A percentile compares a stretch with the other conserved stretches of the same genome.
Evolutionary conservation across 2,329 filamentous ascomycete species (phyloP).

Genomic region (Neonectria ditissima): DNA sequence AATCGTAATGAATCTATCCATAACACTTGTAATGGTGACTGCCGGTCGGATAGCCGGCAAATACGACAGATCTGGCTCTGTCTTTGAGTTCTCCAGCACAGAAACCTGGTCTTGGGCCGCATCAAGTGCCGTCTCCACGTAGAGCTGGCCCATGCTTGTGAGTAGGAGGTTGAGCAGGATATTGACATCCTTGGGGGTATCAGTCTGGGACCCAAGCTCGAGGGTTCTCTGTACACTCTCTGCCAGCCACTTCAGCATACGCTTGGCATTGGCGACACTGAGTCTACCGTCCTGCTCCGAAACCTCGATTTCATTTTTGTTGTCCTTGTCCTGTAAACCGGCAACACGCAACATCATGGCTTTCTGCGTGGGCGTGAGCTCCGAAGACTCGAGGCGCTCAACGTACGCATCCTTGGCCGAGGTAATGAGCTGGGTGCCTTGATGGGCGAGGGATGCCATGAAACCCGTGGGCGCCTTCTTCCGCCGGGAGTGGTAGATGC

Average conservation of each 20-base stretch:
- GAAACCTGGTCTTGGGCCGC: slow-evolving; percentile 80
- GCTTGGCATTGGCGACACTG: slow-evolving; percentile 88
- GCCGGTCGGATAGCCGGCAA: slow-evolving; percentile 82
- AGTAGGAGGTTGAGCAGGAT: slow-evolving; percentile 86
- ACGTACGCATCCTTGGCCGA: slow-evolving; percentile 93
- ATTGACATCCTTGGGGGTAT: slow-evolving; percentile 94
- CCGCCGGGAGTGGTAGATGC: slow-evolving; percentile 88
- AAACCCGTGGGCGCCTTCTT: slow-evolving; percentile 93
- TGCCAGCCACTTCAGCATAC: slow-evolving; percentile 97
- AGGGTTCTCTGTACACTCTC: slow-evolving; percentile 92
- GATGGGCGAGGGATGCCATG: slow-evolving; percentile 90
- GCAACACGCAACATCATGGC: slow-evolving; percentile 91
- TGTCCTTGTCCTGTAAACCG: slow-evolving; percentile 80
- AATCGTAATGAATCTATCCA: slow-evolving; percentile 91
- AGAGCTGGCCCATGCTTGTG: slow-evolving; percentile 87
- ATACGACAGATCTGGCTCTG: slow-evolving; percentile 89
- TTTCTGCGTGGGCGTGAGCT: slow-evolving; percentile 89
- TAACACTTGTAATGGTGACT: slow-evolving; percentile 90
- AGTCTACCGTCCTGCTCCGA: slow-evolving; percentile 89
- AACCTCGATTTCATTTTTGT: slow-evolving; percentile 89
- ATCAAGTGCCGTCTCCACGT: slow-evolving; percentile 74
- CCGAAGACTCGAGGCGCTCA: slow-evolving; percentile 87
- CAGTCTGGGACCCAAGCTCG: slow-evolving; percentile 86
- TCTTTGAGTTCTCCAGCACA: slow-evolving; percentile 81
- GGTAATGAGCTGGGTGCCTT: slow-evolving; percentile 87